phyloP scores from a whole-genome alignment of 805 yeast species.

The Blastobotrys attinorum region DNA sequence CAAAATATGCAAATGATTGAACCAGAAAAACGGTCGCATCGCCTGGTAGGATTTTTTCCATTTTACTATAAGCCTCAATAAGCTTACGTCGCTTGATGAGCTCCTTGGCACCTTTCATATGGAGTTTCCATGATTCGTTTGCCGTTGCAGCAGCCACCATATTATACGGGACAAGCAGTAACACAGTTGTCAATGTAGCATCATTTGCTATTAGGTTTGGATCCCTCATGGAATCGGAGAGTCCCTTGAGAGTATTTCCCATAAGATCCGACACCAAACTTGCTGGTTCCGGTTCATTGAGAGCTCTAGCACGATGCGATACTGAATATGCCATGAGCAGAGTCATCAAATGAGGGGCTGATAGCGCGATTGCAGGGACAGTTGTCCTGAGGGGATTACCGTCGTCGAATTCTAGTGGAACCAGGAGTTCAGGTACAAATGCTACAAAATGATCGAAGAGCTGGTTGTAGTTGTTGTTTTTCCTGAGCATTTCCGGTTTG shows the following conservation, averaged over 20 bases:
- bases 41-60: neutral
- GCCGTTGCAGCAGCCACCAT: conserved; percentile 31
- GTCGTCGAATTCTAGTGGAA: conserved; percentile 47
- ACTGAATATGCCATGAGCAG: conserved; percentile 46
- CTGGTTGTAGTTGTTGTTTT: conserved; percentile 53
- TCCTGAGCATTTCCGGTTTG: conserved; percentile 49
- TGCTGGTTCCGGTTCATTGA: conserved; percentile 14
- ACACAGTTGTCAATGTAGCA: conserved; percentile 52
- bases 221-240: conserved; percentile 43
- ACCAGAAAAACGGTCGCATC: conserved; percentile 35
- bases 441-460: conserved; percentile 55
- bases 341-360: conserved; percentile 45
- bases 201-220: conserved; percentile 49
- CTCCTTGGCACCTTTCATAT: conserved; percentile 58
- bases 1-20: conserved; percentile 64
- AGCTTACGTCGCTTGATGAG: conserved; percentile 47
- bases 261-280: conserved; percentile 44
- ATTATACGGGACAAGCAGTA: conserved; percentile 54
- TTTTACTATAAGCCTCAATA: neutral
- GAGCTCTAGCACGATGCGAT: conserved; percentile 27
- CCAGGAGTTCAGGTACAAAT: conserved; percentile 51
- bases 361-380: conserved; percentile 61
- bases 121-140: conserved; percentile 47
- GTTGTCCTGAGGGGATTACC: conserved; percentile 60
- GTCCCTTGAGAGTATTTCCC: conserved; percentile 48